A percentile compares a stretch with the other conserved stretches of the same genome.
phyloP scores from a whole-genome alignment of 805 yeast genomes.

The Cyberlindnera meyerae region DNA sequence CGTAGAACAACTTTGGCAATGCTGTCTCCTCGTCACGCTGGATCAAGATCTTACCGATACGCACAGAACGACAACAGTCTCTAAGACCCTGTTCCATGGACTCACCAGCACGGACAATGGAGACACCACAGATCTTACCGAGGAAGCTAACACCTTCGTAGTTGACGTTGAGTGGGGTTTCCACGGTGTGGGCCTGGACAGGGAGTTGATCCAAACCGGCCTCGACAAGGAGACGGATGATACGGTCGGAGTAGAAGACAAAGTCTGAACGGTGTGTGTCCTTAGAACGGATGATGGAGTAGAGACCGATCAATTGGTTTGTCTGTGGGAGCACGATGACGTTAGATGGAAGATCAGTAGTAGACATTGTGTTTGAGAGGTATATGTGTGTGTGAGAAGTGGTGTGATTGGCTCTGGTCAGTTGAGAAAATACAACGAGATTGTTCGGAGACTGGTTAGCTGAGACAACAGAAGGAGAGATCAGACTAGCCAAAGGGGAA shows the following conservation, averaged over 20 bases:
- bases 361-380: conserved; percentile 1
- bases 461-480: too few species aligned
- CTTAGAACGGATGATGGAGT: conserved; percentile 83
- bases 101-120: conserved; percentile 98
- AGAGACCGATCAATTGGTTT: conserved; percentile 81
- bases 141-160: conserved; percentile 75
- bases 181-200: conserved; percentile 60
- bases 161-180: conserved; percentile 69
- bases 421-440: too few species aligned
- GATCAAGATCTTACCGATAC: conserved; percentile 93
- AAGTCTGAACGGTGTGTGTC: conserved; percentile 84
- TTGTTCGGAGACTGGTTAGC: too few species aligned
- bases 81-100: conserved; percentile 98
- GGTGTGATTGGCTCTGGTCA: too few species aligned
- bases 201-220: conserved; percentile 94
- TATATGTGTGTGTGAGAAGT: background rate
- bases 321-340: conserved; percentile 78
- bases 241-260: conserved; percentile 91
- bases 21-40: conserved; percentile 99
- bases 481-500: too few species aligned
- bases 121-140: conserved; percentile 97
- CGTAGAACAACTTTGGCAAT: conserved; percentile 84
- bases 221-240: conserved; percentile 89
- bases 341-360: conserved; percentile 32
- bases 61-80: conserved; percentile 93